Percentiles rank a stretch among this genome's conserved stretches.
phyloP scores from a whole-genome alignment of 805 yeast genomes.

The Starmerella powellii region DNA sequence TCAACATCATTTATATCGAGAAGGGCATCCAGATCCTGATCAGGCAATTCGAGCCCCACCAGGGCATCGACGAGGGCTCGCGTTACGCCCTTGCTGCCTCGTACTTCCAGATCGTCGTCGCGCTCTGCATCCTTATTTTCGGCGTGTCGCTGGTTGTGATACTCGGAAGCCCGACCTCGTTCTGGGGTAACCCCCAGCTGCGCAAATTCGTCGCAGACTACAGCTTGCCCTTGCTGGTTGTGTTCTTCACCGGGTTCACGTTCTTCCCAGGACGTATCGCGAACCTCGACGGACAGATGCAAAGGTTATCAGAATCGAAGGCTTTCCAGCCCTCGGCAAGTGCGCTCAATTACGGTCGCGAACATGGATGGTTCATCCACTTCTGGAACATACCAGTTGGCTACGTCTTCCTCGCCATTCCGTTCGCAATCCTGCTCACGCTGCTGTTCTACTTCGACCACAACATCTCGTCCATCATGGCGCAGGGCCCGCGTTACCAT shows the following conservation, averaged over 20 bases:
- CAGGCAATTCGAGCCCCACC: slow-evolving; percentile 46
- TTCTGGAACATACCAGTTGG: slow-evolving; percentile 66
- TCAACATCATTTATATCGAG: slow-evolving; percentile 74
- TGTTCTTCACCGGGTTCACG: slow-evolving; percentile 86
- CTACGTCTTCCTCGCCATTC: slow-evolving; percentile 77
- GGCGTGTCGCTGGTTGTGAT: slow-evolving; percentile 47
- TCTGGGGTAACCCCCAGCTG: slow-evolving; percentile 45
- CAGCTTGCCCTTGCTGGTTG: slow-evolving; percentile 68
- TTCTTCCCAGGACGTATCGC: slow-evolving; percentile 74
- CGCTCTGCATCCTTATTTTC: slow-evolving; percentile 61
- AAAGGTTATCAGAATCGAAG: slow-evolving; percentile 53
- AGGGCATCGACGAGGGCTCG: slow-evolving; percentile 6
- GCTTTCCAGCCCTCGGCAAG: slow-evolving; percentile 61
- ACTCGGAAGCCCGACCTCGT: slow-evolving; percentile 34
- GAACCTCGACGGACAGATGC: slow-evolving; percentile 37
- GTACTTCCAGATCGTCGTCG: slow-evolving; percentile 61
- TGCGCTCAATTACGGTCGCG: slow-evolving; percentile 24
- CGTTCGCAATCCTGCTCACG: slow-evolving; percentile 80
- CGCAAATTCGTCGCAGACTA: slow-evolving; percentile 74
- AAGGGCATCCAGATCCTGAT: slow-evolving; percentile 77
- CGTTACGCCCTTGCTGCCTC: slow-evolving; percentile 34
- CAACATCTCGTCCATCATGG: slow-evolving; percentile 84
- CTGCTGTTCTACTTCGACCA: slow-evolving; percentile 87
- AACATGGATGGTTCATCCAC: slow-evolving; percentile 63
- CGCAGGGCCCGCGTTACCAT: slow-evolving; percentile 74